Evolutionary conservation across 139 green algal species (phyloP), one percentile per base, ranked within the genome.

Genomic region (Chlamydomonas incerta): DNA sequence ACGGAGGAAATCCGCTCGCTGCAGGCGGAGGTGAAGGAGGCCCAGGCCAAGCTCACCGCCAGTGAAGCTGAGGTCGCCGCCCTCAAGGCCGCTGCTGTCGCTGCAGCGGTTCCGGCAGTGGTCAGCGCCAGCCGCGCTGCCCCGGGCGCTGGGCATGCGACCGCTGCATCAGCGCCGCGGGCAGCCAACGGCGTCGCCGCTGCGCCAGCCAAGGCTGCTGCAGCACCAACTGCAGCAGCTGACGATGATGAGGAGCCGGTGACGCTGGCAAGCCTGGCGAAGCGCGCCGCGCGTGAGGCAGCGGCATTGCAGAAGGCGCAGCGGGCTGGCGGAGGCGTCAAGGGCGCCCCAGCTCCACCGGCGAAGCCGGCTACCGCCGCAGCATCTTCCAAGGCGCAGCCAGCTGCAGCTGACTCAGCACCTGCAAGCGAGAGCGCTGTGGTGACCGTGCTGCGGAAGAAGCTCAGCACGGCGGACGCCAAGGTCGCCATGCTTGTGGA

Each of bases 1-100:
- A 79, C 80, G n/a, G 68, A 86, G 33, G 68, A 77, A 52, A 86
- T 86, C 35, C 68, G 80, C 9, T 79, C 80, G 23, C 68, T 86
- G 17, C 67, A 86, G 28, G 23, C 24, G 1, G 47, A 71, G 6
- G 24, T 86, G 4, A 79, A 65, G 55, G 80, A 79, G 5, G 55
- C 80, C 0, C 15, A 24, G 17, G 11, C 34, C 8, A 70, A 71
- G 52, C 52, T 71, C 3, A 15, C n/a, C 3, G 28, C 31, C 3
- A 31, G 52, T 2, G 52, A 67, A 18, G 52, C 52, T 8, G 52
- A 67, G 52, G 26, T 66, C 6, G 67, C 65, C 5, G 31, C 70
- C 13, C 29, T 35, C 29, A 29, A 75, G 33, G 33, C 72, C 37
- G 66, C 80, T 31, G 34, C 63, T 20, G 34, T n/a, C 3, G 55